Percentiles rank a stretch among this genome's conserved stretches.
Conservation (phyloP, 768 basidiomycete species). For the Rhodotorula graminis region DNA sequence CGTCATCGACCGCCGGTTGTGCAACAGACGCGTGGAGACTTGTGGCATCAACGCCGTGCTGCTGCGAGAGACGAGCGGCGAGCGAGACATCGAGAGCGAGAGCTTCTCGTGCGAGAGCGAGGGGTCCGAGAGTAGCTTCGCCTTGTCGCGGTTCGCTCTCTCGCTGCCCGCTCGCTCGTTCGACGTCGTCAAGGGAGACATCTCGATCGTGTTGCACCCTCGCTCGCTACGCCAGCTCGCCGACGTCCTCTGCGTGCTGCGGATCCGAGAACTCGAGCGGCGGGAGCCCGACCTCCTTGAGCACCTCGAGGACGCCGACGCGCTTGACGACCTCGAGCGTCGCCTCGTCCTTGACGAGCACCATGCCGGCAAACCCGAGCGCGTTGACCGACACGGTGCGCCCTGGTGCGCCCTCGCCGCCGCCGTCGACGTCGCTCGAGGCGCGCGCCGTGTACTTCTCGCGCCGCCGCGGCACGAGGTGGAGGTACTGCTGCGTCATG, state of each 20-base stretch:
- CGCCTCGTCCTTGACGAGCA: constrained; percentile 75
- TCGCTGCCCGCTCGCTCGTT: too few species aligned
- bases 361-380: constrained; percentile 81
- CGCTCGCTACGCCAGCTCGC: background rate
- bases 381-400: constrained; percentile 66
- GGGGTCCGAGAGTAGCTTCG: too few species aligned
- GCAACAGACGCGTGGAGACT: background rate
- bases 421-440: background rate
- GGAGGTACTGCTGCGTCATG: constrained; percentile 74
- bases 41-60: background rate
- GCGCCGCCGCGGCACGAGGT: constrained; percentile 70
- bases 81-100: too few species aligned
- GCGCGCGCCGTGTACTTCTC: constrained; percentile 53
- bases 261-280: constrained; percentile 43
- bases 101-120: too few species aligned
- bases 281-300: constrained; percentile 61
- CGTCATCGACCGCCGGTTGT: background rate
- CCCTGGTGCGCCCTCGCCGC: too few species aligned
- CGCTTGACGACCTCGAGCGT: constrained; percentile 66
- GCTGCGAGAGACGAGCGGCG: too few species aligned
- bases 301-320: constrained; percentile 61
- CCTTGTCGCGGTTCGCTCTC: too few species aligned
- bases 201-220: too few species aligned
- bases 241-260: background rate
- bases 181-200: too few species aligned